phyloP scores from a whole-genome alignment of 2,329 filamentous ascomycete genomes.

The Bipolaris sorokiniana region DNA sequence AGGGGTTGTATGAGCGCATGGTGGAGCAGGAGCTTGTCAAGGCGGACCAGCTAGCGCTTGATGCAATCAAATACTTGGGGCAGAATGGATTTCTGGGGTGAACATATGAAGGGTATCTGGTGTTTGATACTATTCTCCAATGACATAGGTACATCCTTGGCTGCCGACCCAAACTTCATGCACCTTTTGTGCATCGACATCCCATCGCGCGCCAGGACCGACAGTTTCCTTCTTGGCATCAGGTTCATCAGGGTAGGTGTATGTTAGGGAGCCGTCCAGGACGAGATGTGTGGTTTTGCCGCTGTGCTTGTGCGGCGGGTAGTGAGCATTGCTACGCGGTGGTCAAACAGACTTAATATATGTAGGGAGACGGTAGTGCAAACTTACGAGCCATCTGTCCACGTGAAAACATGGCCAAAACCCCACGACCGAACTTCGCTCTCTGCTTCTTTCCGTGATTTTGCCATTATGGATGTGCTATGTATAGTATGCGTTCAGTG shows the following conservation, averaged over 20 bases:
- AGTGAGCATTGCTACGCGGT: constrained; percentile 65
- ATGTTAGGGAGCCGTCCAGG: constrained; percentile 67
- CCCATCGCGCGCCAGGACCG: constrained; percentile 65
- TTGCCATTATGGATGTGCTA: constrained; percentile 34
- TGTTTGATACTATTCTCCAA: constrained; percentile 56
- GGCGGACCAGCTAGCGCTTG: constrained; percentile 51
- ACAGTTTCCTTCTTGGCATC: constrained; percentile 64
- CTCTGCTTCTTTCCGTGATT: constrained; percentile 60
- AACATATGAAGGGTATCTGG: not conserved
- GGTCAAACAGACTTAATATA: not conserved
- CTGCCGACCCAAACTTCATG: constrained; percentile 75
- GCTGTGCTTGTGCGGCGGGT: constrained; percentile 69
- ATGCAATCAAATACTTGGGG: constrained; percentile 56
- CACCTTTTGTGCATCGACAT: constrained; percentile 67
- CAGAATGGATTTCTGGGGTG: constrained; percentile 51
- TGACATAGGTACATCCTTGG: constrained; percentile 71
- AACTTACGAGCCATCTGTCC: constrained; percentile 72
- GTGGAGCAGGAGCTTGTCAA: constrained; percentile 55
- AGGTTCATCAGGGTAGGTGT: constrained; percentile 68
- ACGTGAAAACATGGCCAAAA: constrained; percentile 72
- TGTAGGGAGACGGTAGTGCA: too few species aligned
- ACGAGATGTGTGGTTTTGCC: constrained; percentile 74
- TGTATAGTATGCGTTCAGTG: not conserved
- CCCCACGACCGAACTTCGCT: constrained; percentile 71
- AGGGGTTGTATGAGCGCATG: constrained; percentile 41